phyloP scores from a whole-genome alignment of 345 rosid genomes.

The Hypericum perforatum region DNA sequence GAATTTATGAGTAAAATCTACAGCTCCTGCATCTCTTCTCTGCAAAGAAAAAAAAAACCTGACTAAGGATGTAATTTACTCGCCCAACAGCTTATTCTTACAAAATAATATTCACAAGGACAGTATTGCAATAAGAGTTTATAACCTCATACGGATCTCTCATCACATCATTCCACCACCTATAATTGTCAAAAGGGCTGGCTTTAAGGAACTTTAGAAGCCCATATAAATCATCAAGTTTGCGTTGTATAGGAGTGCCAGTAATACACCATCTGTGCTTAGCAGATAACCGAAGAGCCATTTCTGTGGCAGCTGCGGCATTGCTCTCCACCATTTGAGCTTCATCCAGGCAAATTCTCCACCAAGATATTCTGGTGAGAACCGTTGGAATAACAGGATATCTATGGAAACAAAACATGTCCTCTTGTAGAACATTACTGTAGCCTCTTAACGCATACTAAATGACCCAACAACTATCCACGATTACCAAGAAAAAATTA shows the following conservation, averaged over 20 bases:
- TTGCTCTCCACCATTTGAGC: constrained; percentile 99
- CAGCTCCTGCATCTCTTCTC: constrained; percentile 60
- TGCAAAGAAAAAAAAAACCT: constrained; percentile 20
- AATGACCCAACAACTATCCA: no score
- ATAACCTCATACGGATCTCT: constrained; percentile 85
- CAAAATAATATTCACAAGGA: not conserved
- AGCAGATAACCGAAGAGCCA: constrained; percentile 75
- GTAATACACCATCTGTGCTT: constrained; percentile 91
- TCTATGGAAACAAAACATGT: constrained; percentile 33
- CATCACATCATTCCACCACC: constrained; percentile 92
- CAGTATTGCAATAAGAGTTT: constrained; percentile 2
- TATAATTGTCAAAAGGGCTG: constrained; percentile 61
- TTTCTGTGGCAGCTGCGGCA: constrained; percentile 88
- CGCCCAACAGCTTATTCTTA: no score
- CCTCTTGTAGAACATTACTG: constrained; percentile 9
- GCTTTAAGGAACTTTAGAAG: constrained; percentile 72
- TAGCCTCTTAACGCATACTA: no score
- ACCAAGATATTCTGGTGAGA: constrained; percentile 89
- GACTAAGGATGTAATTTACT: not conserved
- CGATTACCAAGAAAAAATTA: no score
- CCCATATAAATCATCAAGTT: constrained; percentile 90
- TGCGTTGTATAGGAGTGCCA: constrained; percentile 92
- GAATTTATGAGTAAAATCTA: constrained; percentile 65
- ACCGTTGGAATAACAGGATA: constrained; percentile 88
- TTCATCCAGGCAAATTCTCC: constrained; percentile 97